Base-by-base conservation (phyloP, 352 stramenopile species). In the Stramenopiles sp. region DNA sequence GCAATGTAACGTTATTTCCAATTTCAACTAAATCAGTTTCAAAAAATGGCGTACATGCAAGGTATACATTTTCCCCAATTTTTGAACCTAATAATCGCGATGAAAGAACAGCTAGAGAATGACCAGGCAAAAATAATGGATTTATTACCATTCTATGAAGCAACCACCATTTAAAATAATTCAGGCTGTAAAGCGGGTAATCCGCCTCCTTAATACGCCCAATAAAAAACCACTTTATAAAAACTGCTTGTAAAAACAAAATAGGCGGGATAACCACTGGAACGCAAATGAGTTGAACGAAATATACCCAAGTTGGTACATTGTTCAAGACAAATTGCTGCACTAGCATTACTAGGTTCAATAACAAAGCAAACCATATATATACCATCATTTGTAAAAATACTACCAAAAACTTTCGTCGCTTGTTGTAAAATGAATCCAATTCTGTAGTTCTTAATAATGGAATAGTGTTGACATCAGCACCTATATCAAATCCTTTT, bases 111-210 rank as follows among this genome's bases (percentile, higher is more conserved):
- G 65, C 65, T 7, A 76, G 30, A 13, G 65, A 31, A 76, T 76
- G 65, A 31, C 65, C 65, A 33, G 65, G 65, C 4, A 76, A 20
- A 13, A 13, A 76, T 20, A 76, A 76, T 31, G 65, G 65, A 33
- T 76, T 76, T 13, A 76, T 76, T 7, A 13, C 65, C 30, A 76
- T 13, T 7, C 65, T 31, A 1, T 76, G 65, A 31, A 76, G 31
- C 30, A 76, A 33, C 65, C 65, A 76, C 65, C 65, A 76, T 13
- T 20, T 76, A 20, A 76, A 76, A 76, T 76, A 76, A 76, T 76
- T 76, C 13, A 76, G 13, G 13, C 65, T 76, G 30, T 33, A 76
- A 31, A 76, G 31, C 4, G 65, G 65, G 13, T 76, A 76, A 33
- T 76, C 65, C 4, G 4, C 65, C 13, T 76, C 65, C 4, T 13